phyloP scores from a whole-genome alignment of 371 early-diverging fungal genomes.

The Catenaria anguillulae region DNA sequence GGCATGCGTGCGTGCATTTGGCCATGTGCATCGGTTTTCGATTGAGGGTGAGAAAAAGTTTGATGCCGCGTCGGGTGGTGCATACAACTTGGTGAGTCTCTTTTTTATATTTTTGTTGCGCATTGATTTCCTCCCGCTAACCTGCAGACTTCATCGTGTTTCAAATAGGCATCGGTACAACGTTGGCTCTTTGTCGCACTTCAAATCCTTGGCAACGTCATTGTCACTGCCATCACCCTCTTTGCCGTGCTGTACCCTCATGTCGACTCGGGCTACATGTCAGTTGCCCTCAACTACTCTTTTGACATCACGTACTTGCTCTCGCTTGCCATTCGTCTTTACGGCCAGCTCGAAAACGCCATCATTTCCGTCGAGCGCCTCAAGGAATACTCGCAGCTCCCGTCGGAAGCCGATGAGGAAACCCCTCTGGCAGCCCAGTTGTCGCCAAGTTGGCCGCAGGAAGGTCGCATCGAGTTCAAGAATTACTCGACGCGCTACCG shows the following conservation, averaged over 20 bases:
- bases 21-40: slow-evolving; percentile 54
- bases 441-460: slow-evolving; percentile 29
- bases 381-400: slow-evolving; percentile 69
- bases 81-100: slow-evolving; percentile 26
- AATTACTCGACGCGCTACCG: slow-evolving; percentile 48
- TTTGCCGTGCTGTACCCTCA: slow-evolving; percentile 2
- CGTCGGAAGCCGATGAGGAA: slow-evolving; percentile 55
- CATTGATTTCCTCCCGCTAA: no score
- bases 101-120: slow-evolving; percentile 10
- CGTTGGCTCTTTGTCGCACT: slow-evolving; percentile 83
- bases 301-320: neutral
- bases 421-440: slow-evolving; percentile 17
- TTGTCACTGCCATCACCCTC: slow-evolving; percentile 11
- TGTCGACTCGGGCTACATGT: no score
- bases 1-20: slow-evolving; percentile 49
- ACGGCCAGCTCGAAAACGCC: slow-evolving; percentile 34
- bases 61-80: slow-evolving; percentile 63
- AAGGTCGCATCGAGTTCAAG: slow-evolving; percentile 49
- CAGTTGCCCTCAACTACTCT: neutral
- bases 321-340: neutral
- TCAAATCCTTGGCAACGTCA: slow-evolving; percentile 46
- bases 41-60: slow-evolving; percentile 48
- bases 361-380: slow-evolving; percentile 75
- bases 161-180: slow-evolving; percentile 27
- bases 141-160: no score